A percentile compares a stretch with the other conserved stretches of the same genome.
Evolutionary conservation across 2,329 filamentous ascomycete species (phyloP).

Genomic region (Diaporthe citriasiana): DNA sequence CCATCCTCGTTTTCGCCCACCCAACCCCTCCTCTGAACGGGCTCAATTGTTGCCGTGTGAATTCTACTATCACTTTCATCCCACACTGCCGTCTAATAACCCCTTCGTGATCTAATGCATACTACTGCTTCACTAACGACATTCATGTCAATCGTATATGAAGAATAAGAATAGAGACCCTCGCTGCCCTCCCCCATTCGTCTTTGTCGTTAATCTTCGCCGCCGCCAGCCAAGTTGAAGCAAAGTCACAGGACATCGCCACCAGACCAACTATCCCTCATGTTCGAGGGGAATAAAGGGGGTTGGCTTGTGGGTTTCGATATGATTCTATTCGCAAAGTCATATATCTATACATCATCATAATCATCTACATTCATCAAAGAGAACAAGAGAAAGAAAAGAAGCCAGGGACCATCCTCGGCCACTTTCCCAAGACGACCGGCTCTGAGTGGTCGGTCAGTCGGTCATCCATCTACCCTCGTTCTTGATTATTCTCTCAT

Average conservation of each 20-base stretch:
- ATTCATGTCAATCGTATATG: neutral
- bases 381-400: neutral
- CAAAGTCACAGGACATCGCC: neutral
- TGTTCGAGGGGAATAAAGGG: too few relatives aligned
- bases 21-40: too few relatives aligned
- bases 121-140: neutral
- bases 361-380: constrained; percentile 33
- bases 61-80: neutral
- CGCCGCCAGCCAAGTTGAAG: too few relatives aligned
- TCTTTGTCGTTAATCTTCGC: neutral
- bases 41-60: neutral
- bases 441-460: neutral
- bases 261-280: neutral
- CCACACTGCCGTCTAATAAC: neutral
- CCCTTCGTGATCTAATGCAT: neutral
- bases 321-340: constrained; percentile 8
- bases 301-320: neutral
- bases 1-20: neutral
- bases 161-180: neutral
- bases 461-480: neutral
- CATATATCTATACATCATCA: constrained; percentile 35
- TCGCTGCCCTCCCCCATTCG: neutral
- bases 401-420: neutral
- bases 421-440: neutral
- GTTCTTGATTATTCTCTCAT: neutral